phyloP scores from a whole-genome alignment of 495 filamentous ascomycete genomes.

The Pyronema domesticum region DNA sequence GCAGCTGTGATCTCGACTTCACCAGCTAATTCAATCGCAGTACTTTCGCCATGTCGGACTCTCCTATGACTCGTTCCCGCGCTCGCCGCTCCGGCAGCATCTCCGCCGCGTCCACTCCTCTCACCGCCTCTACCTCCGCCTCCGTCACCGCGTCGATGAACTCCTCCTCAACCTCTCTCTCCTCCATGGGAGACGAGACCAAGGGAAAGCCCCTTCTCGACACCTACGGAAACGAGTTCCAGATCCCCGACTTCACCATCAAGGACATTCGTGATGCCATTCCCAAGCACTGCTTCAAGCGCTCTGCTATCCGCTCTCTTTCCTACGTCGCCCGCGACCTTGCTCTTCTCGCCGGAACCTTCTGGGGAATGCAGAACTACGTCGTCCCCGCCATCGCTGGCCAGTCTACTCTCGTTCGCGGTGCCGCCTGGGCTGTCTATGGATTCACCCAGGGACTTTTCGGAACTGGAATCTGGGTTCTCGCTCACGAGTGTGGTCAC shows the following conservation, averaged over 20 bases:
- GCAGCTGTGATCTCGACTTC: no score
- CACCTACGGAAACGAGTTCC: constrained; percentile 57
- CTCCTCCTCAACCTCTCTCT: constrained; percentile 73
- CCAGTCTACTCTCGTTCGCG: constrained; percentile 30
- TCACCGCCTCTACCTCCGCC: constrained; percentile 14
- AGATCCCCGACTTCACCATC: constrained; percentile 59
- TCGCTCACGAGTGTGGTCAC: constrained; percentile 80
- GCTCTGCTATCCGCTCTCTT: constrained; percentile 43
- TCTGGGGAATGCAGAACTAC: constrained; percentile 49
- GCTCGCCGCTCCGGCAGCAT: constrained; percentile 21
- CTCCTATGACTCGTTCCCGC: constrained; percentile 9
- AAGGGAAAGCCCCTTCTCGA: constrained; percentile 31
- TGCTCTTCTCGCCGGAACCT: constrained; percentile 40
- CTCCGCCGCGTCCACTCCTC: constrained; percentile 19
- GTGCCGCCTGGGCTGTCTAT: constrained; percentile 48
- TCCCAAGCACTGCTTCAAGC: constrained; percentile 63
- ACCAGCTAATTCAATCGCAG: no score
- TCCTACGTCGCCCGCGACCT: constrained; percentile 56
- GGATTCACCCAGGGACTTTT: constrained; percentile 58
- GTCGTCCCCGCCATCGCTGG: constrained; percentile 38
- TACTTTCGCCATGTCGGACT: neutral
- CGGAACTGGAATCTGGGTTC: constrained; percentile 65
- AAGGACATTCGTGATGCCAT: constrained; percentile 69
- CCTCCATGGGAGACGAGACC: constrained; percentile 37
- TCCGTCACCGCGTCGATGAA: constrained; percentile 13